Conservation (phyloP, 73 alveolate species). For the Tetrahymena thermophila region DNA sequence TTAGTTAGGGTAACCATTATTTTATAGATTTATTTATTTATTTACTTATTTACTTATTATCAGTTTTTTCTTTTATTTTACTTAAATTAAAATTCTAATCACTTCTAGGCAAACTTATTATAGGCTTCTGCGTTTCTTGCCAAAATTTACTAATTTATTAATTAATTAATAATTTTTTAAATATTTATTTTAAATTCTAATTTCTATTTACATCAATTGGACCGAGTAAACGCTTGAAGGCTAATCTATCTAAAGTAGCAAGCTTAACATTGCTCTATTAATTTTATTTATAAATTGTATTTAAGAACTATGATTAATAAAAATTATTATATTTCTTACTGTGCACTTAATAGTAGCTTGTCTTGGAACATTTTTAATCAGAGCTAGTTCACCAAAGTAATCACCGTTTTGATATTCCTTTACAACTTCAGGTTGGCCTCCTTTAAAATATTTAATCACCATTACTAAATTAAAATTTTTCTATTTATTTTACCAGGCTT, state of each 20-base stretch:
- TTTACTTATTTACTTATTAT: background rate
- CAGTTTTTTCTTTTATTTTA: background rate
- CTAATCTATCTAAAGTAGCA: conserved; percentile 23
- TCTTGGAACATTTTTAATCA: conserved; percentile 89
- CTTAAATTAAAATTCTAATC: background rate
- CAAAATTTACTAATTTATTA: background rate
- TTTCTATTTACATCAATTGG: conserved; percentile 20
- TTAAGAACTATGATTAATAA: background rate
- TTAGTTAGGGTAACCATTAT: background rate
- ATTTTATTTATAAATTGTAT: background rate
- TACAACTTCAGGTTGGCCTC: conserved; percentile 57
- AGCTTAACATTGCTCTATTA: conserved; percentile 25
- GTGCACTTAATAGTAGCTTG: conserved; percentile 86
- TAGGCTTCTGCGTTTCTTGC: conserved; percentile 35
- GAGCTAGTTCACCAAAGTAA: conserved; percentile 96
- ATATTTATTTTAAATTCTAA: background rate
- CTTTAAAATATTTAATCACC: background rate
- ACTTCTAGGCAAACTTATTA: conserved; percentile 31
- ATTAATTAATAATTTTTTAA: background rate
- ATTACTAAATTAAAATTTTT: background rate
- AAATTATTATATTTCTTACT: background rate
- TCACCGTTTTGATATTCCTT: conserved; percentile 82
- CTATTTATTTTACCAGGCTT: conserved; percentile 47
- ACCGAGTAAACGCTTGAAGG: conserved; percentile 38
- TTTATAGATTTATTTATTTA: background rate